Conservation (phyloP, 306 rosid genomes). For the Chamaecrista fasciculata region DNA sequence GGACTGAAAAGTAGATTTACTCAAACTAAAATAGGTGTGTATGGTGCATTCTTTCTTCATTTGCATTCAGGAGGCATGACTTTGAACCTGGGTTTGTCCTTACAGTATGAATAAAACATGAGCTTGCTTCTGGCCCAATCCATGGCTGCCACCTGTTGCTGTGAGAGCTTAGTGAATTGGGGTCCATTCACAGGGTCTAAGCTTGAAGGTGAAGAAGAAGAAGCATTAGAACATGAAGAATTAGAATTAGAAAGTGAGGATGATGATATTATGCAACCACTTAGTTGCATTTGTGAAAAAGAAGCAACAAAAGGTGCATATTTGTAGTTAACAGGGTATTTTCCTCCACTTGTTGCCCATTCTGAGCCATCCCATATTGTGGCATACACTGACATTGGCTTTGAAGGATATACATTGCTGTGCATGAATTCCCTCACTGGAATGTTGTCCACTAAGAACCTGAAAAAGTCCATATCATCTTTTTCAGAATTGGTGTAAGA, state of each 20-base stretch:
- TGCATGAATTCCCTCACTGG: conserved; percentile 78
- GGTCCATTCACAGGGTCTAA: conserved; percentile 75
- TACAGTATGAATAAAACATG: conserved; percentile 93
- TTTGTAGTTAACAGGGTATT: conserved; percentile 75
- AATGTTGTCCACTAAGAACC: conserved; percentile 85
- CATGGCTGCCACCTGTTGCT: conserved; percentile 64
- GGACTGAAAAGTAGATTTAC: too few species aligned
- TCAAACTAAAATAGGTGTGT: too few species aligned
- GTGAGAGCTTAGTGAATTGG: conserved; percentile 63
- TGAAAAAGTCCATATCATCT: conserved; percentile 27
- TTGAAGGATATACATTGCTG: conserved; percentile 43
- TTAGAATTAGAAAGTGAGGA: conserved; percentile 33
- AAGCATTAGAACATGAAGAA: conserved; percentile 51
- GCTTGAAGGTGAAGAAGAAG: conserved; percentile 47
- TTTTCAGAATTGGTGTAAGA: neutral
- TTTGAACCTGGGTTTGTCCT: conserved; percentile 64
- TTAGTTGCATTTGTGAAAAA: conserved; percentile 53
- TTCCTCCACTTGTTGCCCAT: conserved; percentile 98
- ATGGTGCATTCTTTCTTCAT: neutral
- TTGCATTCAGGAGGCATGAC: conserved; percentile 88
- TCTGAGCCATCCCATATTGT: conserved; percentile 98
- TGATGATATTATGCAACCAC: conserved; percentile 52
- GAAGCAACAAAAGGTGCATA: conserved; percentile 83
- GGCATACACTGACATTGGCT: conserved; percentile 81
- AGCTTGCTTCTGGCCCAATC: conserved; percentile 96